Base-by-base conservation (phyloP, 768 basidiomycete species). In the Podaxis pistillaris region DNA sequence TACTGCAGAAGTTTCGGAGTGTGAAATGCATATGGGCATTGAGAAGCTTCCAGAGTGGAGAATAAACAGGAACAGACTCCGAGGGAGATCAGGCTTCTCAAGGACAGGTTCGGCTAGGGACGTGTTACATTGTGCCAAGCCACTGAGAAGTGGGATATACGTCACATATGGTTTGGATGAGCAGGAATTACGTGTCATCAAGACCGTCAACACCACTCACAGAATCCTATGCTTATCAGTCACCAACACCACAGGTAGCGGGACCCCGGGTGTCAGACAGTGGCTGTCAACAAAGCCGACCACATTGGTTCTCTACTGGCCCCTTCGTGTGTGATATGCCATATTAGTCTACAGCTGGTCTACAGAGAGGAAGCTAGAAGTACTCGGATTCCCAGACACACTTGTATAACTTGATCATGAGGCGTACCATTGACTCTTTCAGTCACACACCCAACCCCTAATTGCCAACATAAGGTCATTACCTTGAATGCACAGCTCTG, bases 301-400 rank as follows among this genome's bases (percentile, higher is more conserved):
- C 82, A 97, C 58, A 26, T 26, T 26, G 97, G 97, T 0, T 97
- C 96, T 22, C 96, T 96, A 1, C 79, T 99, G 96, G 96, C 1
- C 97, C 97, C 0, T 83, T 98, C 63, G 97, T 99, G 0, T 98
- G 98, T 70, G 96, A 92, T 4, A 86, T 96, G 26, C 95, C 97
- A 0, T 98, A 94, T 70, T 98, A 96, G 68, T 92, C 94, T 3
- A 80, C 75, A 80, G 86, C 24, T 81, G 2, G 79, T 86, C 24
- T 98, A 92, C 75, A 80, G 86, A 66, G 85, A 89, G 2, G 73
- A 85, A 12, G 0, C 75, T 99, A 59, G 88, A 93, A 56, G 73
- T 80, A 12, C 80, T 98, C 3, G 97, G 96, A 0, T 98, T 99
- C 74, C 93, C 93, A 66, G 96, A 96, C 93, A 66, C 46, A 80